These are phyloP conservation scores for Rubroboletus pulcherrimus DNA, from an alignment of 768 basidiomycete genomes.

Conservation along the genomic window DNA sequence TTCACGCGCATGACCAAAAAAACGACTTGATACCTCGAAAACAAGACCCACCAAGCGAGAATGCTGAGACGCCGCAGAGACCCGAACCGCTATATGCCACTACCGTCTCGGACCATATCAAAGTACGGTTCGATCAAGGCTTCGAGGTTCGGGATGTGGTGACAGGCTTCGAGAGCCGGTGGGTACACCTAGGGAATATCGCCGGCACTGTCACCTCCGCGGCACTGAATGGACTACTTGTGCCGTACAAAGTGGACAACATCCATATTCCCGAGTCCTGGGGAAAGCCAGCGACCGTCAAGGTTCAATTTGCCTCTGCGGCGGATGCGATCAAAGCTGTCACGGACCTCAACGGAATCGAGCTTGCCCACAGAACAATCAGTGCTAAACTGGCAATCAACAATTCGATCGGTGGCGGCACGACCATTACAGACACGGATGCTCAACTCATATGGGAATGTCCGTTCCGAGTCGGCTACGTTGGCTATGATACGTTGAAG, in stretches of 20 bases:
- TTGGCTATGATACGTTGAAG: conserved; percentile 52
- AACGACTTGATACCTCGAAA: neutral
- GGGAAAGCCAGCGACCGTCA: conserved; percentile 30
- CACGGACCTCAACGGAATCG: conserved; percentile 44
- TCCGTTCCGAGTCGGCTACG: conserved; percentile 54
- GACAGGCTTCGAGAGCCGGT: conserved; percentile 69
- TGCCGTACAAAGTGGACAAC: conserved; percentile 40
- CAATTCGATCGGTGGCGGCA: conserved; percentile 33
- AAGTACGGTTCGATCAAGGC: conserved; percentile 55
- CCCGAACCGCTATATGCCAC: conserved; percentile 25
- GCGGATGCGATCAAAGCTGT: conserved; percentile 53
- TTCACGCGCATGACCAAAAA: neutral
- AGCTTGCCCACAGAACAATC: conserved; percentile 38
- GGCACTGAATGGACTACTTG: conserved; percentile 38
- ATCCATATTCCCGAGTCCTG: conserved; percentile 32
- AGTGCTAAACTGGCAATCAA: conserved; percentile 44
- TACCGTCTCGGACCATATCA: conserved; percentile 51
- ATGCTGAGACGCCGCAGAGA: conserved; percentile 2
- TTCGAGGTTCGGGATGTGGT: conserved; percentile 53
- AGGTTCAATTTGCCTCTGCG: conserved; percentile 46
- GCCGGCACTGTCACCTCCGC: conserved; percentile 33
- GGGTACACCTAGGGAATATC: conserved; percentile 53
- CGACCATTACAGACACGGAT: conserved; percentile 47
- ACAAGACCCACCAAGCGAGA: neutral
- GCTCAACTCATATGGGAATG: conserved; percentile 60